phyloP scores from a whole-genome alignment of 1,284 basidiomycete species.

The Cutaneotrichosporon daszewskae region DNA sequence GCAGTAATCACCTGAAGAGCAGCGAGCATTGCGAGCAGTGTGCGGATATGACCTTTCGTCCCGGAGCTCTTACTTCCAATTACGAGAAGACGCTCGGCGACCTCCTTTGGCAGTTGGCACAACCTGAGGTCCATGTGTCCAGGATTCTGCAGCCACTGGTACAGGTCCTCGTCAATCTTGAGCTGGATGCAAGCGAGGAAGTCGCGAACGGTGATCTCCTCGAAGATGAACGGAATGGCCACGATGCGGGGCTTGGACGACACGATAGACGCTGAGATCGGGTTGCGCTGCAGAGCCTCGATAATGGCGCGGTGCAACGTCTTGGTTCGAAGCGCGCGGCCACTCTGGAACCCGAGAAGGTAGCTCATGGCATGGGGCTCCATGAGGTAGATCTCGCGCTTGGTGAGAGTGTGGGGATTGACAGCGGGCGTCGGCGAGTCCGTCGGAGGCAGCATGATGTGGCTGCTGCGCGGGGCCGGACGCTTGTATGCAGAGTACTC shows the following conservation, averaged over 20 bases:
- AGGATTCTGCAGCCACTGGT: conserved; percentile 25
- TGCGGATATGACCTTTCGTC: conserved; percentile 21
- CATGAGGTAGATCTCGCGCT: conserved; percentile 18
- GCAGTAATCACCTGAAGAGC: conserved; percentile 32
- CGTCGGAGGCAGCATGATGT: not conserved
- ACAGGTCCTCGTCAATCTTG: conserved; percentile 25
- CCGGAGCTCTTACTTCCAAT: conserved; percentile 13
- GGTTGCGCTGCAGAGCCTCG: conserved; percentile 12
- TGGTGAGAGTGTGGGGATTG: not conserved
- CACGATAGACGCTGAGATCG: conserved; percentile 16
- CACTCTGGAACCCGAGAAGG: conserved; percentile 31
- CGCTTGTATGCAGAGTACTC: conserved; percentile 17
- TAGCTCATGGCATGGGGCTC: conserved; percentile 25
- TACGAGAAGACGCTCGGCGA: conserved; percentile 6
- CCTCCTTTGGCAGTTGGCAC: conserved; percentile 9
- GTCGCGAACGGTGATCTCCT: conserved; percentile 30
- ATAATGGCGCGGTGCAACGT: conserved; percentile 29
- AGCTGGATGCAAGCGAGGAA: conserved; percentile 27
- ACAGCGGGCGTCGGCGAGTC: not conserved
- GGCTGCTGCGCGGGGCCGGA: not conserved
- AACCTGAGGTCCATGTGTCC: conserved; percentile 19
- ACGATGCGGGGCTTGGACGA: conserved; percentile 29
- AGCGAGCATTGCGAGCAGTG: conserved; percentile 22
- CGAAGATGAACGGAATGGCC: conserved; percentile 30
- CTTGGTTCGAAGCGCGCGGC: conserved; percentile 24